A percentile compares a stretch with the other conserved stretches of the same genome.
Conservation (phyloP, 768 basidiomycete genomes). For the Mycena olivaceomarginata region DNA sequence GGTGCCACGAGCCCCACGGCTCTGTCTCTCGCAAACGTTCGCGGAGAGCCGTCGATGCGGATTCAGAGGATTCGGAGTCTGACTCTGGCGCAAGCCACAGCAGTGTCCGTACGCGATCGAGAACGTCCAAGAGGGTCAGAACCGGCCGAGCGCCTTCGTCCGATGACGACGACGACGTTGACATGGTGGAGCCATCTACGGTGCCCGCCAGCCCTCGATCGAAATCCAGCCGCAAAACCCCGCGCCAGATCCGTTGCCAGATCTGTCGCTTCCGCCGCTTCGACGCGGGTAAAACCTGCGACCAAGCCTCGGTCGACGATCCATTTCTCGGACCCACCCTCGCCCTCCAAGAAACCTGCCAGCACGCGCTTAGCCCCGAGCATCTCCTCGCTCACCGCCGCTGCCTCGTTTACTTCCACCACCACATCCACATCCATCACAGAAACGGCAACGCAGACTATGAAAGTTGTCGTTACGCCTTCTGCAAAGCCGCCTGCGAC, state of each 20-base stretch:
- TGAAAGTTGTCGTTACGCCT: conserved; percentile 18
- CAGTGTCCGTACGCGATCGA: conserved; percentile 43
- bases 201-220: conserved; percentile 30
- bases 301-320: conserved; percentile 31
- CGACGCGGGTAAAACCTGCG: conserved; percentile 32
- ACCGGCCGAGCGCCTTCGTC: conserved; percentile 18
- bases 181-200: conserved; percentile 26
- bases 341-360: conserved; percentile 40
- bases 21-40: conserved; percentile 55
- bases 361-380: conserved; percentile 39
- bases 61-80: conserved; percentile 44
- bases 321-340: conserved; percentile 30
- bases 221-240: conserved; percentile 35
- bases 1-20: conserved; percentile 70
- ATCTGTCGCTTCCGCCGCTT: not conserved
- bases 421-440: conserved; percentile 29
- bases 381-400: conserved; percentile 15
- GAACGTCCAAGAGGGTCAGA: conserved; percentile 34
- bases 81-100: conserved; percentile 41
- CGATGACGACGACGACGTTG: conserved; percentile 36
- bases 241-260: conserved; percentile 32
- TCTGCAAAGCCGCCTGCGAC: conserved; percentile 24
- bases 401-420: conserved; percentile 35
- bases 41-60: conserved; percentile 41
- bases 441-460: conserved; percentile 27